Percentiles rank a stretch among this genome's conserved stretches.
Evolutionary conservation across 306 rosid genomes (phyloP).

Genomic region (Fagus crenata): DNA sequence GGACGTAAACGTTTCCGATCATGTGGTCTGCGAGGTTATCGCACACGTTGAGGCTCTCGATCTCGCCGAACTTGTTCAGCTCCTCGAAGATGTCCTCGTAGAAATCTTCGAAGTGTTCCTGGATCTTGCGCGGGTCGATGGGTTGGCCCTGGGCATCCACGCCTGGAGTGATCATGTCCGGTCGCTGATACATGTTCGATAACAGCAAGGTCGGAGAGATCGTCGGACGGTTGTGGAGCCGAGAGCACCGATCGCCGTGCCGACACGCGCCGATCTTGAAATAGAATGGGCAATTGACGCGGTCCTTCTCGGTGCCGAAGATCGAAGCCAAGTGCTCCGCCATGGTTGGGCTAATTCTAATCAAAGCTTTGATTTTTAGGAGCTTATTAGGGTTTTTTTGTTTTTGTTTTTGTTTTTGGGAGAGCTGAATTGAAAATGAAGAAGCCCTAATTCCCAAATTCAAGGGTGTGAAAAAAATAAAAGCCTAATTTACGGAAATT

Average conservation of each 20-base stretch:
- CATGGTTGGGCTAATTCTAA: constrained; percentile 32
- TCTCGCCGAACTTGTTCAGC: constrained; percentile 84
- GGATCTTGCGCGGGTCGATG: constrained; percentile 86
- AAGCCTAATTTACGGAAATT: no score
- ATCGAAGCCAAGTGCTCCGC: constrained; percentile 99
- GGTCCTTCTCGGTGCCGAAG: constrained; percentile 98
- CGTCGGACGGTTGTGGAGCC: constrained; percentile 95
- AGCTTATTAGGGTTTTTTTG: no score
- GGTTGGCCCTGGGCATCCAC: constrained; percentile 29
- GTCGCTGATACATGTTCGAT: constrained; percentile 96
- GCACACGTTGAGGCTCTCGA: constrained; percentile 95
- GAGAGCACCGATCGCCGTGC: constrained; percentile 96
- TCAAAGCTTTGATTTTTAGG: no score
- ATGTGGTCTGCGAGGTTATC: constrained; percentile 99
- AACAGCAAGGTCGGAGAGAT: constrained; percentile 91
- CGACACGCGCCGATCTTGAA: constrained; percentile 99
- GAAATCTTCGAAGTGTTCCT: constrained; percentile 92
- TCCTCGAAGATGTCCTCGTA: constrained; percentile 95
- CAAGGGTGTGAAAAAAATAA: no score
- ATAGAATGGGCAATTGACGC: constrained; percentile 98
- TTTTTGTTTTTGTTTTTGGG: no score
- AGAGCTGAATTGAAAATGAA: no score
- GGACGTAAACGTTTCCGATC: constrained; percentile 61
- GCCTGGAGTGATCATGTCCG: constrained; percentile 69
- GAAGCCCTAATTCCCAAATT: no score